Evolutionary conservation across 73 alveolate species (phyloP).

Genomic region (Paramecium octaurelia): DNA sequence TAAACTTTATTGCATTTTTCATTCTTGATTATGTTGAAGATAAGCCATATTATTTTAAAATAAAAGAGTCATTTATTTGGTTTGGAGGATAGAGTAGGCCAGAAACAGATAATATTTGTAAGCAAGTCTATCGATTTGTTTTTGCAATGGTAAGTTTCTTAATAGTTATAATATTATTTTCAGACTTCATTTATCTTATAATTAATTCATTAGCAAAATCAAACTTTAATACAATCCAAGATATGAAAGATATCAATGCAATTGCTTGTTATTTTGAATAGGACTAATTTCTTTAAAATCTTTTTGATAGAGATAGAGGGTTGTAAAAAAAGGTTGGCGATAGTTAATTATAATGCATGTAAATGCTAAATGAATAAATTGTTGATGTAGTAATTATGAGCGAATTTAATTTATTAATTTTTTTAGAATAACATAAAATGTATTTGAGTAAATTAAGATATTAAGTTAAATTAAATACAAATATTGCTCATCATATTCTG

Average conservation of each 20-base stretch:
- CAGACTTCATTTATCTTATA: background rate
- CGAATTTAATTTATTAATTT: background rate
- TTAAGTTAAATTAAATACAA: background rate
- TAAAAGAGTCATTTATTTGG: background rate
- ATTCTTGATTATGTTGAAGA: background rate
- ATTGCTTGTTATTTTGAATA: background rate
- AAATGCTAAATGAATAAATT: background rate
- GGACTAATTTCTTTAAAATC: background rate
- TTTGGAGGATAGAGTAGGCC: background rate
- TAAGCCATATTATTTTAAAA: background rate
- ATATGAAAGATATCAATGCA: background rate
- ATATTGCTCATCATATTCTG: background rate
- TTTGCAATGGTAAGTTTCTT: background rate
- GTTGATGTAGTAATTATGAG: constrained; percentile 12
- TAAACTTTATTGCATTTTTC: background rate
- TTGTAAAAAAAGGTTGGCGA: background rate
- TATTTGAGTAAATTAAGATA: background rate
- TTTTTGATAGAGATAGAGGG: background rate
- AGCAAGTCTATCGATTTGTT: background rate
- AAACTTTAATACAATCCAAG: background rate
- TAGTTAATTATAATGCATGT: background rate
- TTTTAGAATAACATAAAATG: background rate
- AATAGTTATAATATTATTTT: background rate
- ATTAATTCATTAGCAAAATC: background rate
- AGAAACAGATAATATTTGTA: background rate